phyloP scores from a whole-genome alignment of 768 basidiomycete genomes.

The Lactarius evosmus region DNA sequence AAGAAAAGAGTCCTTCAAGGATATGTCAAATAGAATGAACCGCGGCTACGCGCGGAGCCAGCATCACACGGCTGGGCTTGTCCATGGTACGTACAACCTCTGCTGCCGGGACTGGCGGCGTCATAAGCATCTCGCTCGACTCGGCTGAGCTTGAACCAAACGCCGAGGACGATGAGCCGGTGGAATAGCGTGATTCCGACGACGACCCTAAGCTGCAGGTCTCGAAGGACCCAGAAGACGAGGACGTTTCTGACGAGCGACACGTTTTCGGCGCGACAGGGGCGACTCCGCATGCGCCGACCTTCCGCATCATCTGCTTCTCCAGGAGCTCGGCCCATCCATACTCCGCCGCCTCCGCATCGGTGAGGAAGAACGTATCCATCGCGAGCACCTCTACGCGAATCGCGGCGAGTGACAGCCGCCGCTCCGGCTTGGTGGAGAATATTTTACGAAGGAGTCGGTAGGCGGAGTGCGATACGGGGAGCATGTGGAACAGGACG shows the following conservation, averaged over 20 bases:
- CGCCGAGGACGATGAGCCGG: neutral
- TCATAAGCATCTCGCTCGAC: neutral
- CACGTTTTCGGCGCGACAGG: neutral
- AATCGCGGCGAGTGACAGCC: conserved; percentile 61
- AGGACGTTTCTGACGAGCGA: neutral
- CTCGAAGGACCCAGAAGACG: neutral
- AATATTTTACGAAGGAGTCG: conserved; percentile 56
- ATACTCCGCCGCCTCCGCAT: conserved; percentile 37
- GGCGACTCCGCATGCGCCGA: neutral
- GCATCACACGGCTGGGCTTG: neutral
- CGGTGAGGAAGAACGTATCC: conserved; percentile 58
- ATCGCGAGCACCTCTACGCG: conserved; percentile 52
- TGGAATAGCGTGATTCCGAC: neutral
- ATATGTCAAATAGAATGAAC: neutral
- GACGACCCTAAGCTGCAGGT: neutral
- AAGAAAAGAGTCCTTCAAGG: neutral
- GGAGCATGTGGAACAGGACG: neutral
- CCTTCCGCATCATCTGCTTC: neutral
- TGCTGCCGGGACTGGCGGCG: neutral
- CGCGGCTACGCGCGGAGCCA: neutral
- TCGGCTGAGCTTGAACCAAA: neutral
- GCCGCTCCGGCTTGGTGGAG: conserved; percentile 54
- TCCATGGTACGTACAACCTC: neutral
- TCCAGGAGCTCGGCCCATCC: neutral
- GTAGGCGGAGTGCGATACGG: conserved; percentile 40